Percentiles rank a stretch among this genome's conserved stretches.
phyloP scores from a whole-genome alignment of 2,329 filamentous ascomycete species.

The Piedraia hortae region DNA sequence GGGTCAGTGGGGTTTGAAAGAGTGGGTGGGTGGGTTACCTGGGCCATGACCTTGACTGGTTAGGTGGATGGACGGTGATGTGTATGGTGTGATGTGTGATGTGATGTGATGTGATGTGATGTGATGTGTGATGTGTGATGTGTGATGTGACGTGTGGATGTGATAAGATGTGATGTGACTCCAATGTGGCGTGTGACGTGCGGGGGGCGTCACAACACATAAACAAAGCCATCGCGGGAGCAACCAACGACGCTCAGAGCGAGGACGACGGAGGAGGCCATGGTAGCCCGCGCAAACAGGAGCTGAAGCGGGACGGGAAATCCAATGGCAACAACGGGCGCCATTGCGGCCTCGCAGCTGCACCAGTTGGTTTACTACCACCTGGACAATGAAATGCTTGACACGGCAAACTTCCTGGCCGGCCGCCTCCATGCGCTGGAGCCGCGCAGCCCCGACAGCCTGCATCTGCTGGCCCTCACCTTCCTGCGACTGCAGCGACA shows the following conservation, averaged over 20 bases:
- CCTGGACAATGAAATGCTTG: slow-evolving; percentile 68
- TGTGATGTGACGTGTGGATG: slow-evolving; percentile 6
- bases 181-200: not conserved
- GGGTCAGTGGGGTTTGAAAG: no score
- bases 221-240: slow-evolving; percentile 1
- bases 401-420: slow-evolving; percentile 83
- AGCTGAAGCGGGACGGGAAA: no score
- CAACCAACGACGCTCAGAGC: no score
- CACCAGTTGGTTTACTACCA: slow-evolving; percentile 40
- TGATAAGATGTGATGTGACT: not conserved
- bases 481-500: slow-evolving; percentile 59
- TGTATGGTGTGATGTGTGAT: no score
- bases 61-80: not conserved
- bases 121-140: no score
- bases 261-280: no score
- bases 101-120: no score
- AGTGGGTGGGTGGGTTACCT: slow-evolving; percentile 1
- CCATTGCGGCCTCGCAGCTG: slow-evolving; percentile 30
- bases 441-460: slow-evolving; percentile 48
- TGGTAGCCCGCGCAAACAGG: no score
- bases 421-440: slow-evolving; percentile 68
- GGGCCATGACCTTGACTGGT: no score
- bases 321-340: slow-evolving; percentile 28
- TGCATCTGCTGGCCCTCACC: slow-evolving; percentile 61
- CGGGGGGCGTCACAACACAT: not conserved